Evolutionary conservation across 176 grass and related monocot genomes (phyloP), one percentile per base, ranked within the genome.

Genomic region (Neostapfia colusana): DNA sequence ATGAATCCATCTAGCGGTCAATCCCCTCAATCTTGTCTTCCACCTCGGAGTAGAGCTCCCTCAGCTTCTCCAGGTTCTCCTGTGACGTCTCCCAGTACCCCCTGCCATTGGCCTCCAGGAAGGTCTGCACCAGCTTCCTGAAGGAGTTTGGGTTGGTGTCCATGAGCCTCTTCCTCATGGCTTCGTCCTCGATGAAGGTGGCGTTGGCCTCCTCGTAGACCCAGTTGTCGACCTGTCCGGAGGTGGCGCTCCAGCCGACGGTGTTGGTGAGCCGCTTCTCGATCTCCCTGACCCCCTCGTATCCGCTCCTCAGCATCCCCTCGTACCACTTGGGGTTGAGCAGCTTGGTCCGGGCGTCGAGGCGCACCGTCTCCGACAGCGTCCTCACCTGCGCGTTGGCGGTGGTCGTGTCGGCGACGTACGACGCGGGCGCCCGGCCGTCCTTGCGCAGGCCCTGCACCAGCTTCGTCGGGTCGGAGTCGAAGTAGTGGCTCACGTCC

Each of bases 401-500:
- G 11, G 95, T 99, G 71, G 95, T 99, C 39, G 95, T 99, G 63
- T 99, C 91, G 0, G 95, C 95, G 42, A 99, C 75, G 85, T 99
- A 99, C 2, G 95, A 75, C 14, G 87, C 79, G 27, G 95, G 95
- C 56, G 93, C 90, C 69, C 85, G 83, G 39, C 95, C 95, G 64
- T 99, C 95, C 74, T 90, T 93, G 26, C 95, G 82, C 58, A 99
- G 82, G 3, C 91, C 88, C 50, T 95, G 95, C 48, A 99, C 95
- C 48, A 99, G 76, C 44, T 99, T 99, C 10, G 95, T 99, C 16
- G 95, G 95, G 59, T 99, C 95, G 0, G 95, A 99, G 53, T 99
- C 95, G 27, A 99, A 99, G 78, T 99, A 99, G 86, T 99, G 95
- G 91, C 95, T 99, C 57, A 99, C 95, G 57, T 99, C 95, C n/a